Evolutionary conservation across 1,139 yeast genomes (phyloP).

Genomic region (Geotrichum bryndzae): DNA sequence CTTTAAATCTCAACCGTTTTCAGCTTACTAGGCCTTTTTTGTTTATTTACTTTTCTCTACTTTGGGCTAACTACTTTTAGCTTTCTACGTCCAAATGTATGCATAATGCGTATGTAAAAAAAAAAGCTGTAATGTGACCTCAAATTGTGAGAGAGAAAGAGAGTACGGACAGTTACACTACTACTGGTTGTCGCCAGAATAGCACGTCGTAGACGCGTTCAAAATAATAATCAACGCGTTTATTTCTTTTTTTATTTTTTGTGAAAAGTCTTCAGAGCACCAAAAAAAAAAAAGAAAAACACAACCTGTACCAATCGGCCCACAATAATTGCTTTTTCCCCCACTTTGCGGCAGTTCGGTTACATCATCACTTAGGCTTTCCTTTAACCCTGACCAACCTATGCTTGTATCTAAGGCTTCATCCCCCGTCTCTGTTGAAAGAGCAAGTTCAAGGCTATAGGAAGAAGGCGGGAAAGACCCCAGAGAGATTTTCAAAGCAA

Average conservation of each 20-base stretch:
- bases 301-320: neutral
- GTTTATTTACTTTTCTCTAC: neutral
- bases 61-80: neutral
- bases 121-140: neutral
- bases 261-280: neutral
- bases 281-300: neutral
- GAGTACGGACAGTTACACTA: neutral
- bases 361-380: neutral
- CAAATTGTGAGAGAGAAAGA: neutral
- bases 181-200: neutral
- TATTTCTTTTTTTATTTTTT: neutral
- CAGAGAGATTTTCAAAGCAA: neutral
- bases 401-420: neutral
- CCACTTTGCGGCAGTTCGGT: neutral
- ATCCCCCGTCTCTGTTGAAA: neutral
- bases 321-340: neutral
- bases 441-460: neutral
- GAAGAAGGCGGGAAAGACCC: neutral
- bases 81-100: neutral
- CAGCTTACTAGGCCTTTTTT: neutral
- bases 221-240: neutral
- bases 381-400: neutral
- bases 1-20: neutral
- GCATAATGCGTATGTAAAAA: neutral
- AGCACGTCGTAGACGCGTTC: neutral